These are phyloP conservation scores for Debaryomyces sp. DNA, from an alignment of 1,139 yeast genomes.

Conservation along the genomic window DNA sequence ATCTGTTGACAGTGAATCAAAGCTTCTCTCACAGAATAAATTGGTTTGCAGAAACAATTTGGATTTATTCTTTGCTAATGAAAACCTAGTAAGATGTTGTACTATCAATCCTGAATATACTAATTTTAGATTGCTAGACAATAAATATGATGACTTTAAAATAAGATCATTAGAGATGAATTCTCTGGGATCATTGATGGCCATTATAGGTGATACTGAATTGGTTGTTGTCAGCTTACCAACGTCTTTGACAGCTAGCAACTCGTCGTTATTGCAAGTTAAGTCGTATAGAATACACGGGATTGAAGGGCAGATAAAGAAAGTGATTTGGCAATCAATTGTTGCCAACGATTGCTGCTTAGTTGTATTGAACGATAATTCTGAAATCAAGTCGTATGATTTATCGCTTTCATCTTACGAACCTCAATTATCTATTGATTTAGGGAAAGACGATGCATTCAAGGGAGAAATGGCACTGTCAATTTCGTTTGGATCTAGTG, in stretches of 20 bases:
- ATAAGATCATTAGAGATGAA: conserved; percentile 31
- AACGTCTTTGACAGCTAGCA: conserved; percentile 11
- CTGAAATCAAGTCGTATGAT: conserved; percentile 32
- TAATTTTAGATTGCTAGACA: conserved; percentile 24
- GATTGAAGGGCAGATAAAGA: conserved; percentile 21
- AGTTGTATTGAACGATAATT: conserved; percentile 32
- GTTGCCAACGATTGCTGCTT: conserved; percentile 29
- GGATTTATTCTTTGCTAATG: conserved; percentile 34
- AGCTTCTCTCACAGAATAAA: conserved; percentile 14
- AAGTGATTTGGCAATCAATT: conserved; percentile 38
- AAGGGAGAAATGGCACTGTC: conserved; percentile 26
- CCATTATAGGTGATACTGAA: conserved; percentile 31
- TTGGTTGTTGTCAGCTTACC: conserved; percentile 33
- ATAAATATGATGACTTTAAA: conserved; percentile 15
- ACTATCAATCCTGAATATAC: conserved; percentile 23
- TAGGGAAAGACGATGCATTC: conserved; percentile 18
- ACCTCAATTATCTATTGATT: conserved; percentile 29
- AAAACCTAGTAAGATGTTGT: conserved; percentile 33
- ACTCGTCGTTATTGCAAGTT: conserved; percentile 13
- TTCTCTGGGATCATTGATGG: conserved; percentile 33
- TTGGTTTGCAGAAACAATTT: conserved; percentile 25
- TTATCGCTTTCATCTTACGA: conserved; percentile 24
- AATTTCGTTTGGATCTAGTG: conserved; percentile 38
- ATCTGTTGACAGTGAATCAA: conserved; percentile 6
- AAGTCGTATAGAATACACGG: conserved; percentile 20